A percentile compares a stretch with the other conserved stretches of the same genome.
Conservation (phyloP, 805 yeast species). For the Metschnikowia orientalis region DNA sequence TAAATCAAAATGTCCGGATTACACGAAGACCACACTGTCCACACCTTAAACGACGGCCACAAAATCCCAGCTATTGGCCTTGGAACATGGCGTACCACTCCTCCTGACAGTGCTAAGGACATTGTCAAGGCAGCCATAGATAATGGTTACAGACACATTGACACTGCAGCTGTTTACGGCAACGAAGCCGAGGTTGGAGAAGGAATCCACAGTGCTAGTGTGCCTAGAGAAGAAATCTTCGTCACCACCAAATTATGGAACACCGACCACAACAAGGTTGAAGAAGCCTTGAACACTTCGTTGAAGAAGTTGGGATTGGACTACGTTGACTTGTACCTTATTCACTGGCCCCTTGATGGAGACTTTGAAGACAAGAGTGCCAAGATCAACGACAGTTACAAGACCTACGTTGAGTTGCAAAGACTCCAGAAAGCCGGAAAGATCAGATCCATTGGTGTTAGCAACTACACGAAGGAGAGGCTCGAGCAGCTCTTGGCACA, state of each 20-base stretch:
- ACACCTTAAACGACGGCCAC: slow-evolving; percentile 14
- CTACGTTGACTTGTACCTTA: slow-evolving; percentile 70
- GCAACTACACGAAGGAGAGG: slow-evolving; percentile 31
- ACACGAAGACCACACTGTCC: slow-evolving; percentile 9
- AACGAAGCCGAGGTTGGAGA: slow-evolving; percentile 17
- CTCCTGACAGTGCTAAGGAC: slow-evolving; percentile 45
- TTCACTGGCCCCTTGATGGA: slow-evolving; percentile 53
- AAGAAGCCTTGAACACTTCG: slow-evolving; percentile 53
- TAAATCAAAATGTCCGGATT: slow-evolving; percentile 10
- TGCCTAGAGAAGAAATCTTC: slow-evolving; percentile 58
- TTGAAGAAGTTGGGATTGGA: slow-evolving; percentile 52
- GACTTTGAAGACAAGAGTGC: slow-evolving; percentile 22
- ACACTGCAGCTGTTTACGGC: slow-evolving; percentile 15
- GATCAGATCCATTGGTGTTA: slow-evolving; percentile 54
- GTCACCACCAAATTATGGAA: slow-evolving; percentile 71
- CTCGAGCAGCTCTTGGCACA: slow-evolving; percentile 21
- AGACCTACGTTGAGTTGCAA: slow-evolving; percentile 35
- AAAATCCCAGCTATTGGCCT: slow-evolving; percentile 17
- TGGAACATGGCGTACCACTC: slow-evolving; percentile 57
- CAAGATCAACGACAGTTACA: slow-evolving; percentile 25
- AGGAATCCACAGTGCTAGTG: slow-evolving; percentile 13
- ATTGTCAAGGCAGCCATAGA: slow-evolving; percentile 59
- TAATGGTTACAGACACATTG: slow-evolving; percentile 19
- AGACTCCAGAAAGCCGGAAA: slow-evolving; percentile 54
- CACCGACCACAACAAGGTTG: slow-evolving; percentile 51